Evolutionary conservation across 768 basidiomycete genomes (phyloP), one percentile per base, ranked within the genome.

Genomic region (Boletus huronensis): DNA sequence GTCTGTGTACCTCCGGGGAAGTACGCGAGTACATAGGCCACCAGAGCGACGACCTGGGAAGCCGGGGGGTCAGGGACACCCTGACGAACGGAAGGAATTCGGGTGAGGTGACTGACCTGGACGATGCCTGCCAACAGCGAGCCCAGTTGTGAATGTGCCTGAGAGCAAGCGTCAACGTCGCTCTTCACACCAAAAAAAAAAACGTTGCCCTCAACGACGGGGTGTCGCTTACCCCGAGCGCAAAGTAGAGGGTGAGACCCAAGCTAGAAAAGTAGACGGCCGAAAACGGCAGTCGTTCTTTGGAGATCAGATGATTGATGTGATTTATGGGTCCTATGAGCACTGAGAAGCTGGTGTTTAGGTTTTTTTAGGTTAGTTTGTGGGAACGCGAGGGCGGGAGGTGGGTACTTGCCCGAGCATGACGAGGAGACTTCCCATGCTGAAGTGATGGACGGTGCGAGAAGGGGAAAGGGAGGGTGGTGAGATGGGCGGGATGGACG

Each of bases 1-100:
- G 92, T 93, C 61, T 87, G 85, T 28, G 79, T 80, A 28, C 88
- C 96, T 10, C 91, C 94, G 19, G 97, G 97, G 73, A 99, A 98
- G 74, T 98, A 98, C 0, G 94, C 94, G 17, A 93, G 78, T 7
- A 98, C 80, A 67, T 99, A 99, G 14, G 88, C 80, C 14, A 97
- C 77, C 17, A 99, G 82, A 2, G 95, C 85, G 41, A 90, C 74
- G 38, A 97, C 83, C 82, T 92, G 64, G 63, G 25, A 7, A 8
- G 21, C 3, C 2, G 23, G 14, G 8, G 5, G 23, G 7, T 61
- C 32, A 58, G 40, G 23, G 11, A 31, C 44, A 5, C 7, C 10
- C 10, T 9, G 39, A 16, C 13, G 10, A 8, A 47, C 26, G 16
- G 11, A 16, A 40, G 10, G 4, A 28, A 34, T 10, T 14, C 19